Percentiles rank a stretch among this genome's conserved stretches.
phyloP scores from a whole-genome alignment of 1,284 basidiomycete species.

The Leccinum ambiguum region DNA sequence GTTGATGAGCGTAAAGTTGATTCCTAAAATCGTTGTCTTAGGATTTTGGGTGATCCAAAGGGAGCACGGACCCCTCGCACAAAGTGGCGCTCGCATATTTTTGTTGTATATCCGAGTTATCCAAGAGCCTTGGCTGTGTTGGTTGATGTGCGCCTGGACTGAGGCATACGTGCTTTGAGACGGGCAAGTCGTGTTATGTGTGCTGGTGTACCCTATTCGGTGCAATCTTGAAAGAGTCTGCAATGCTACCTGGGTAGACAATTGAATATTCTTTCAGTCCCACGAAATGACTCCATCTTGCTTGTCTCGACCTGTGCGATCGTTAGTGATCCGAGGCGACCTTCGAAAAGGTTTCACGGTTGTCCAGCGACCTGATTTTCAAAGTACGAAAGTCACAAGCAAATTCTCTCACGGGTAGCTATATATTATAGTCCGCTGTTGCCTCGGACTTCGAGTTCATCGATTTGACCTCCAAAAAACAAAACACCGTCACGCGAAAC shows the following conservation, averaged over 20 bases:
- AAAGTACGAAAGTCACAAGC: too few relatives aligned
- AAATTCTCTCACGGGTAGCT: background rate
- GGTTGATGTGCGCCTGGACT: background rate
- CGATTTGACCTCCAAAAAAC: background rate
- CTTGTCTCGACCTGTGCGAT: background rate
- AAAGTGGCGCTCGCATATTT: background rate
- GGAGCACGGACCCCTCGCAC: slow-evolving; percentile 12
- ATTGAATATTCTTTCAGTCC: background rate
- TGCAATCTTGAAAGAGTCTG: background rate
- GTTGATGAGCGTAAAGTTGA: background rate
- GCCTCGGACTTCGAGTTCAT: background rate
- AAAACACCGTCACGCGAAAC: background rate
- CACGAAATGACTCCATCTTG: background rate
- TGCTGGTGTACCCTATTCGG: background rate
- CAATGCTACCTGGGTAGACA: too few relatives aligned
- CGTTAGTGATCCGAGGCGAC: background rate
- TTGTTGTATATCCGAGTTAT: background rate
- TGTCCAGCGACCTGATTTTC: too few relatives aligned
- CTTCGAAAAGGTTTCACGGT: background rate
- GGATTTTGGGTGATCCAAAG: slow-evolving; percentile 26
- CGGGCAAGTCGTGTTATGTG: too few relatives aligned
- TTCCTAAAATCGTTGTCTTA: slow-evolving; percentile 7
- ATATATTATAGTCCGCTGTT: background rate
- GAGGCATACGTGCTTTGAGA: too few relatives aligned
- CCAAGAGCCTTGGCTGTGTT: background rate